Percentiles rank a stretch among this genome's conserved stretches.
phyloP scores from a whole-genome alignment of 2,329 filamentous ascomycete species.

The Penicillium oxalicum region DNA sequence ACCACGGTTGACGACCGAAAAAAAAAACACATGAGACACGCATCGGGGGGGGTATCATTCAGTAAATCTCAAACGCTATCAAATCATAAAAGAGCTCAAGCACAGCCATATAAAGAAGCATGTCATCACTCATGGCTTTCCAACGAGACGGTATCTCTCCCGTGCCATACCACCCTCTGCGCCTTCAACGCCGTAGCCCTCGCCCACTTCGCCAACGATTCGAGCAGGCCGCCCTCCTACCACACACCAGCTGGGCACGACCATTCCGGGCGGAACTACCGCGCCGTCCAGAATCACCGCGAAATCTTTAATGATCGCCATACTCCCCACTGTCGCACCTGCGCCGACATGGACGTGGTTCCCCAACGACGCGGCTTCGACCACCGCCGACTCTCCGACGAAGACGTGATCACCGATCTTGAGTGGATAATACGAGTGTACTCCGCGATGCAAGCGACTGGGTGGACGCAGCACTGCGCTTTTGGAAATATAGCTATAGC shows the following conservation, averaged over 20 bases:
- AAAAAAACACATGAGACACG: too few relatives aligned
- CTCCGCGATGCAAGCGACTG: slow-evolving; percentile 70
- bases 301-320: slow-evolving; percentile 90
- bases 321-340: slow-evolving; percentile 71
- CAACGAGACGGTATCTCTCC: slow-evolving; percentile 38
- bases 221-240: slow-evolving; percentile 78
- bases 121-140: slow-evolving; percentile 18
- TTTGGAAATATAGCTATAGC: slow-evolving; percentile 82
- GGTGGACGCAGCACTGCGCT: slow-evolving; percentile 77
- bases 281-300: slow-evolving; percentile 79
- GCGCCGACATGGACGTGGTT: slow-evolving; percentile 81
- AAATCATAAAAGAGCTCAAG: too few relatives aligned
- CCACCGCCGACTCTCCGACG: slow-evolving; percentile 65
- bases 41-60: slow-evolving; percentile 2
- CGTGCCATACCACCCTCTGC: slow-evolving; percentile 41
- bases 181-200: slow-evolving; percentile 44
- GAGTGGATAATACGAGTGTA: slow-evolving; percentile 64
- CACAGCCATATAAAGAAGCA: not conserved
- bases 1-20: too few relatives aligned
- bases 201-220: slow-evolving; percentile 68
- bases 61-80: slow-evolving; percentile 3
- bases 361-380: slow-evolving; percentile 78
- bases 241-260: slow-evolving; percentile 85
- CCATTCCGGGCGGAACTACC: slow-evolving; percentile 79
- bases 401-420: slow-evolving; percentile 94